phyloP scores from a whole-genome alignment of 2,329 filamentous ascomycete species.

The Aureobasidium musti region DNA sequence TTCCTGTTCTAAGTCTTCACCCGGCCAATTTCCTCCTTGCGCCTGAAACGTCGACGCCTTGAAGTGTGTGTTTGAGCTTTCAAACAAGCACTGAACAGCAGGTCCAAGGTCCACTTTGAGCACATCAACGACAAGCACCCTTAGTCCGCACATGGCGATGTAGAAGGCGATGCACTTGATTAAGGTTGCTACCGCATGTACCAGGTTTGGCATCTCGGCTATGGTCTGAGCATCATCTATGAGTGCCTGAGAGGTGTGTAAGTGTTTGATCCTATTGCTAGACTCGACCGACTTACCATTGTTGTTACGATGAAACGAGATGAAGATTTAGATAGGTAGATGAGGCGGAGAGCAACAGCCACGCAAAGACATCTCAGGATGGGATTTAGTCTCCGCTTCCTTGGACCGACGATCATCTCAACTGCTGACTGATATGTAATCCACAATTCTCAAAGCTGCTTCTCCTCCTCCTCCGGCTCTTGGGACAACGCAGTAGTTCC shows the following conservation, averaged over 20 bases:
- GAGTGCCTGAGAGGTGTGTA: not conserved
- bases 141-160: not conserved
- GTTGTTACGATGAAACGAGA: not conserved
- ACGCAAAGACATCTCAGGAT: not conserved
- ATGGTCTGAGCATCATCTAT: not conserved
- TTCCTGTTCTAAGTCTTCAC: not conserved
- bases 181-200: not conserved
- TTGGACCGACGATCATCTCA: not conserved
- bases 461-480: not conserved
- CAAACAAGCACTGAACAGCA: not conserved
- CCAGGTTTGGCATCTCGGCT: not conserved
- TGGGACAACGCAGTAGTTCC: not conserved
- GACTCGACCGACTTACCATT: not conserved
- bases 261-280: not conserved
- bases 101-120: not conserved
- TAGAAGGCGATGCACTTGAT: slow-evolving; percentile 21
- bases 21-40: slow-evolving; percentile 7
- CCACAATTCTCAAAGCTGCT: not conserved
- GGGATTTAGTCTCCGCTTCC: not conserved
- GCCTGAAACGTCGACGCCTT: slow-evolving; percentile 7
- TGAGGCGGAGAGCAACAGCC: not conserved
- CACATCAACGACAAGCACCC: not conserved
- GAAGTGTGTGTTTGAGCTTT: not conserved
- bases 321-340: not conserved
- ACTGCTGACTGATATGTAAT: not conserved